These are phyloP conservation scores for Irpex sp. DNA, from an alignment of 1,284 basidiomycete species.

Conservation along the genomic window DNA sequence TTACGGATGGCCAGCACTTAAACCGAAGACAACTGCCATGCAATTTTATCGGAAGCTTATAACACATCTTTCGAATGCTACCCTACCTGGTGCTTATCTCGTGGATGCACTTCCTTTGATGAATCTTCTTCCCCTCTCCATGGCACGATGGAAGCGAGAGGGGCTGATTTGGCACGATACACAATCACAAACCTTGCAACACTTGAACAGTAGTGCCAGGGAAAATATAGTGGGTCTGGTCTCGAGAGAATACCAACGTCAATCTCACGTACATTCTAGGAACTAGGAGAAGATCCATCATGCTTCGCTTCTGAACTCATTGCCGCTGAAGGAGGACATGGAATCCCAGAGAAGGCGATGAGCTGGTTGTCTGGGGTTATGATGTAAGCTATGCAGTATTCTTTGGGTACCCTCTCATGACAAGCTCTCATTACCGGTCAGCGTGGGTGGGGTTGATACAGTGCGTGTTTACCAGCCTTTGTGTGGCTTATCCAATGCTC, in stretches of 20 bases:
- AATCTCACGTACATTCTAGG: not conserved
- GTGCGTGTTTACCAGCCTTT: not conserved
- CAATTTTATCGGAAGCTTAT: no score
- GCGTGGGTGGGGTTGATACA: not conserved
- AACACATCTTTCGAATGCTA: not conserved
- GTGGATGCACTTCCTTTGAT: constrained; percentile 1
- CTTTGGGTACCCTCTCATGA: not conserved
- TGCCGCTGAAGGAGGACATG: not conserved
- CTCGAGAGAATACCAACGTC: no score
- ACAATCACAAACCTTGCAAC: constrained; percentile 6
- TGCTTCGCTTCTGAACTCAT: not conserved
- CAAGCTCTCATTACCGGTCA: not conserved
- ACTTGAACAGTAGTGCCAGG: not conserved
- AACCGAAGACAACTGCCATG: not conserved
- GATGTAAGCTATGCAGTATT: not conserved
- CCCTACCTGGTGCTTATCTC: not conserved
- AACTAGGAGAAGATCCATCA: not conserved
- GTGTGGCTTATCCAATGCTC: not conserved
- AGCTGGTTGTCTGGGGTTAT: not conserved
- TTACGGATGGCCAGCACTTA: not conserved
- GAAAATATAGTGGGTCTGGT: not conserved
- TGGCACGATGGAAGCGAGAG: constrained; percentile 11
- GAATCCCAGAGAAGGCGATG: not conserved
- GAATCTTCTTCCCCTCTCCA: constrained; percentile 6
- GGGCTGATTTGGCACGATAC: constrained; percentile 2